Conservation (phyloP, 345 rosid genomes). For the Luvunga scandens region DNA sequence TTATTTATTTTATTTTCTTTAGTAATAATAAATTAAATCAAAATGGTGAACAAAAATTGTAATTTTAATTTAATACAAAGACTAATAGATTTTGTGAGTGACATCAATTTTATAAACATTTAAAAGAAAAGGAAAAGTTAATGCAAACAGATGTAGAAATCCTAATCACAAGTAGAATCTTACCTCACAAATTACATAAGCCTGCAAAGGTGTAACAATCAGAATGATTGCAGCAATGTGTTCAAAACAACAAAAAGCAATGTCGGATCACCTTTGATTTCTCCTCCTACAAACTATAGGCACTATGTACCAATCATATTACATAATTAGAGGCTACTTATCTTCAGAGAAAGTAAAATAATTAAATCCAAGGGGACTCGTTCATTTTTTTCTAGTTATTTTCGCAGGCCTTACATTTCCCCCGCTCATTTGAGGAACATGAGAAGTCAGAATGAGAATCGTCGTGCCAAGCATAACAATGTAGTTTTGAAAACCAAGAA, state of each 20-base stretch:
- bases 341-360: not conserved
- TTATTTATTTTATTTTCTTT: too few species aligned
- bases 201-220: conserved; percentile 71
- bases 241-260: conserved; percentile 89
- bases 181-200: not conserved
- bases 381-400: not conserved
- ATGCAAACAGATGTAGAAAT: too few species aligned
- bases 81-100: too few species aligned
- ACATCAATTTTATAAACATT: too few species aligned
- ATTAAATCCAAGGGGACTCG: not conserved
- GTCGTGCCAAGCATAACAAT: conserved; percentile 94
- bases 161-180: too few species aligned
- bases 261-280: conserved; percentile 89
- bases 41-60: too few species aligned
- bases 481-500: conserved; percentile 50
- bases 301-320: not conserved
- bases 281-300: conserved; percentile 58
- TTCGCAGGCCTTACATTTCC: conserved; percentile 62
- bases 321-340: not conserved
- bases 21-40: too few species aligned
- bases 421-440: conserved; percentile 99
- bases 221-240: conserved; percentile 93
- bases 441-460: conserved; percentile 81
- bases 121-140: too few species aligned
- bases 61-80: too few species aligned